Percentiles rank a stretch among this genome's conserved stretches.
Conservation (phyloP, 2,329 filamentous ascomycete genomes). For the Calonectria fujianensis region DNA sequence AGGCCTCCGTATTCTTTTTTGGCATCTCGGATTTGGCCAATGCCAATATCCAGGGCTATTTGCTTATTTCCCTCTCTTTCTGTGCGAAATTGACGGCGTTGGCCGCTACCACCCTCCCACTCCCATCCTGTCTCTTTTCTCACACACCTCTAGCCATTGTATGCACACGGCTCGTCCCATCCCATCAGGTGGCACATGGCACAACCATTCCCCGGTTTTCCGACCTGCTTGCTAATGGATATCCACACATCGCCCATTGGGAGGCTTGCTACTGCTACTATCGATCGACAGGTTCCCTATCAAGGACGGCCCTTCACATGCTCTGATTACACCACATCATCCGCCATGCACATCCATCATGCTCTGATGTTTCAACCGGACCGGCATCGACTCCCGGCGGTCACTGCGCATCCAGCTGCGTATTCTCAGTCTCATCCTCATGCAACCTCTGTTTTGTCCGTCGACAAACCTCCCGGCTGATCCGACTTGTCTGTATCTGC, state of each 20-base stretch:
- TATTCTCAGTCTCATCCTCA: constrained; percentile 10
- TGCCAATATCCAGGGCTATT: not conserved
- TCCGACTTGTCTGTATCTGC: constrained; percentile 10
- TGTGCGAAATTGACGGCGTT: not conserved
- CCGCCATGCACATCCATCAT: not conserved
- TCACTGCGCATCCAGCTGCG: constrained; percentile 17
- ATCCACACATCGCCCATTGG: constrained; percentile 27
- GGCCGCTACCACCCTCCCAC: constrained; percentile 14
- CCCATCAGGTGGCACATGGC: constrained; percentile 32
- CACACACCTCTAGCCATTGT: constrained; percentile 2
- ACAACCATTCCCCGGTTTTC: constrained; percentile 11
- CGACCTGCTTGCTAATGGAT: constrained; percentile 29
- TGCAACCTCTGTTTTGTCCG: constrained; percentile 25
- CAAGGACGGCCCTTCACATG: constrained; percentile 17
- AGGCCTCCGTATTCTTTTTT: constrained; percentile 23
- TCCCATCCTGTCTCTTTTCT: constrained; percentile 13
- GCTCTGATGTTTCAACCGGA: constrained; percentile 18
- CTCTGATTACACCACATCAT: constrained; percentile 17
- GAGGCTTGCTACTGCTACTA: constrained; percentile 3
- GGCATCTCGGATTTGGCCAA: not conserved
- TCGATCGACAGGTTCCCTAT: constrained; percentile 11
- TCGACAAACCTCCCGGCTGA: constrained; percentile 9
- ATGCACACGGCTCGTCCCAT: constrained; percentile 1
- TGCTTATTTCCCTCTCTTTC: not conserved
- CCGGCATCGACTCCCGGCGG: constrained; percentile 12